Conservation (phyloP, 164 flowering plant genomes). For the Piper longum region DNA sequence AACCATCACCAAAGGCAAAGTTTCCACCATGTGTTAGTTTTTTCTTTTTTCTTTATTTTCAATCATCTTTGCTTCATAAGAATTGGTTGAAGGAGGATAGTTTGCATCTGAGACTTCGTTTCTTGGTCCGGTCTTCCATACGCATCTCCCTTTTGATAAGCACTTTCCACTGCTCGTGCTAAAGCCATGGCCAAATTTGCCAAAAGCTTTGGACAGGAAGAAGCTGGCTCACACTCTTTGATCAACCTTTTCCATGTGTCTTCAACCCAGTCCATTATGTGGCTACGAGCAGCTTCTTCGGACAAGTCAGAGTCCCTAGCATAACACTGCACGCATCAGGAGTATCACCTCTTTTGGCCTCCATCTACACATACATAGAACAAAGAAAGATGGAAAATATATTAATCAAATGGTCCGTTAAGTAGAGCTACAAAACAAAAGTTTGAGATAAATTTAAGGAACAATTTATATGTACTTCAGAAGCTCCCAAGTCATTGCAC, state of each 20-base stretch:
- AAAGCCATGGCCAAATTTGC: background rate
- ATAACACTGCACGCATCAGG: slow-evolving; percentile 9
- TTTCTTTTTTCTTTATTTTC: no score
- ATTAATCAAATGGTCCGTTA: background rate
- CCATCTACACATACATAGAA: slow-evolving; percentile 4
- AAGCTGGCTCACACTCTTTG: background rate
- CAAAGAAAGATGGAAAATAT: background rate
- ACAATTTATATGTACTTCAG: slow-evolving; percentile 9
- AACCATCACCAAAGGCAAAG: no score
- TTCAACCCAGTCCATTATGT: slow-evolving; percentile 1
- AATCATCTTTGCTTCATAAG: background rate
- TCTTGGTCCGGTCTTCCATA: background rate
- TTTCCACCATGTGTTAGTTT: no score
- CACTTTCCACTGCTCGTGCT: slow-evolving; percentile 4
- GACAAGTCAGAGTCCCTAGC: slow-evolving; percentile 7
- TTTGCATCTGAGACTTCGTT: background rate
- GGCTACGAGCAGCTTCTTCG: slow-evolving; percentile 7
- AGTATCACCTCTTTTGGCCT: slow-evolving; percentile 12
- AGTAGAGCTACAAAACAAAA: no score
- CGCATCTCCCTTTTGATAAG: slow-evolving; percentile 15
- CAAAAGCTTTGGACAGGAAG: slow-evolving; percentile 2
- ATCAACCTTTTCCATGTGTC: background rate
- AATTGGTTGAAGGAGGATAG: background rate
- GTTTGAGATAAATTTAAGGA: background rate
- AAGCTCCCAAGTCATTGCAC: slow-evolving; percentile 26